Evolutionary conservation across 2,329 filamentous ascomycete species (phyloP), one percentile per base, ranked within the genome.

Genomic region (Cytospora mali): DNA sequence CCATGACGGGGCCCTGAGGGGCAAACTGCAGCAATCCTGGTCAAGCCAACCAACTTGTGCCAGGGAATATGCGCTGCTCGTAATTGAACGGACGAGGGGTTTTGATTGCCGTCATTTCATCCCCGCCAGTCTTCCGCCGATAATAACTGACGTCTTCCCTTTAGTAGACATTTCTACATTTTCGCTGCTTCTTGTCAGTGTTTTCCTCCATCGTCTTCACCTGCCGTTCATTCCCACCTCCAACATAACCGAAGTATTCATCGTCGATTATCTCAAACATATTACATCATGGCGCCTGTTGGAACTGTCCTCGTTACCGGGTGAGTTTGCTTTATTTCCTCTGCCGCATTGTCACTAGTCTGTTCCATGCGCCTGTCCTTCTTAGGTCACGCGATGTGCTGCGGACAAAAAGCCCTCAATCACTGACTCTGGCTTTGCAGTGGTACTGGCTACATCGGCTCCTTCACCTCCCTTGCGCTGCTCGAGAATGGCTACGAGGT

Each of bases 391-490:
- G 23, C 13, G 49, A 27, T 16, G 28, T 21, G n/a, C 27, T 21
- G 6, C 10, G 23, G 11, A 21, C 21, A 9, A 23, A 14, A 27
- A 14, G 2, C 11, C 16, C 14, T 29, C 25, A 49, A 58, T 64
- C 55, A 65, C 68, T 73, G 64, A 71, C 67, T 56, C 66, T 67
- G 70, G 35, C 70, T 69, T 69, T 70, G 64, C 75, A 97, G 95
- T 85, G 95, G 95, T 74, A 97, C 93, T 68, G 95, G 95, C 81
- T 99, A 99, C 84, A 99, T 99, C 78, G 95, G 95, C 76, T 98
- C 94, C 56, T 98, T 98, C 84, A 99, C 95, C 66, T 83, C 91
- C 62, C 88, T 99, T 57, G 89, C 93, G 59, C 91, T 99, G 28
- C 91, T 99, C 69, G 85, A 97, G 75, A 91, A 95, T 73, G 93